phyloP scores from a whole-genome alignment of 2,329 filamentous ascomycete genomes.

The Paraphaeosphaeria minitans region DNA sequence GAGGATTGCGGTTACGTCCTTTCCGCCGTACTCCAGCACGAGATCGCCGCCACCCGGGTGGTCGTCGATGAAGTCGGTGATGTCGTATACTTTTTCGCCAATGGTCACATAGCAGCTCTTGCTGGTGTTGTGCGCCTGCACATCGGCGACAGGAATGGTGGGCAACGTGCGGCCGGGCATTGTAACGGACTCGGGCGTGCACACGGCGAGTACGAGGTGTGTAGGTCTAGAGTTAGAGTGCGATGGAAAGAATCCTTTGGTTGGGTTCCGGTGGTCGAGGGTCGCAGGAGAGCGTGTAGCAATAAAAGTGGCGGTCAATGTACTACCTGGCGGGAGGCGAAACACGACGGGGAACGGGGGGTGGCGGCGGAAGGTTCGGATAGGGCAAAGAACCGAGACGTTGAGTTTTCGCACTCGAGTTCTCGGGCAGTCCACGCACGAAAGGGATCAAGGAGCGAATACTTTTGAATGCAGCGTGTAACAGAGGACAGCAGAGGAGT shows the following conservation, averaged over 20 bases:
- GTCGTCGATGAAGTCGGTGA: constrained; percentile 86
- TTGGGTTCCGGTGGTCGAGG: background rate
- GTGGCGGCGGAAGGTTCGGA: constrained; percentile 3
- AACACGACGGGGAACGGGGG: background rate
- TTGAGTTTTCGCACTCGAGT: background rate
- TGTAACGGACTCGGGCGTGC: constrained; percentile 17
- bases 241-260: background rate
- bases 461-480: background rate
- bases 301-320: constrained; percentile 15
- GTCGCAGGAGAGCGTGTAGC: constrained; percentile 11
- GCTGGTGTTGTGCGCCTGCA: constrained; percentile 76
- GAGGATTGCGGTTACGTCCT: constrained; percentile 82
- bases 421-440: background rate
- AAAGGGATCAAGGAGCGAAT: constrained; percentile 1
- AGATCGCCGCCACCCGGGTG: constrained; percentile 91
- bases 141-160: constrained; percentile 78
- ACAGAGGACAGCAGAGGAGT: background rate
- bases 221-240: background rate
- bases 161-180: constrained; percentile 86
- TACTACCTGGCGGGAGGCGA: constrained; percentile 4
- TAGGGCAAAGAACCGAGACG: background rate
- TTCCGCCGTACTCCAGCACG: constrained; percentile 86
- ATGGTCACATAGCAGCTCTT: constrained; percentile 94
- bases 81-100: constrained; percentile 89
- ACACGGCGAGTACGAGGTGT: background rate